Evolutionary conservation across 2,329 filamentous ascomycete genomes (phyloP).

Genomic region (Nemania diffusa): DNA sequence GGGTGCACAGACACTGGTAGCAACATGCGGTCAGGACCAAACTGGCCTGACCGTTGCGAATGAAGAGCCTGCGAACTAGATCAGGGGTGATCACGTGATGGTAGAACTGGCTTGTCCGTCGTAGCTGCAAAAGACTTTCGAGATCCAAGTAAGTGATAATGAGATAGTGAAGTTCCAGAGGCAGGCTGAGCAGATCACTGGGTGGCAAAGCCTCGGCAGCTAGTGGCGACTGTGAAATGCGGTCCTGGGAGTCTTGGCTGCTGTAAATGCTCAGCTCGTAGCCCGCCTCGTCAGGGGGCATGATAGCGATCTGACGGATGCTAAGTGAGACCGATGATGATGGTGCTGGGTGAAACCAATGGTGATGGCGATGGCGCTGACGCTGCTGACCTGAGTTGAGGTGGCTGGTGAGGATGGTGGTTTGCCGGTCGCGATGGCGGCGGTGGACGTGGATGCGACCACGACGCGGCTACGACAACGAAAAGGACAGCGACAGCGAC

Average conservation of each 20-base stretch:
- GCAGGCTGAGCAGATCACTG: slow-evolving; percentile 40
- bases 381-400: background rate
- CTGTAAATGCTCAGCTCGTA: slow-evolving; percentile 25
- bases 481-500: background rate
- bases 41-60: slow-evolving; percentile 34
- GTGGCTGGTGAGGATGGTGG: background rate
- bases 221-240: slow-evolving; percentile 9
- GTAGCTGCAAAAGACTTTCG: slow-evolving; percentile 41
- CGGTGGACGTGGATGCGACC: background rate
- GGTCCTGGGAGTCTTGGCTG: slow-evolving; percentile 17
- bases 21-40: slow-evolving; percentile 42
- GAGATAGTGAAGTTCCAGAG: slow-evolving; percentile 46
- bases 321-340: slow-evolving; percentile 1
- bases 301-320: slow-evolving; percentile 29
- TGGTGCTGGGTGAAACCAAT: slow-evolving; percentile 2
- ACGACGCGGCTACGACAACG: background rate
- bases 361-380: slow-evolving; percentile 5
- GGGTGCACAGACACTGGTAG: slow-evolving; percentile 44
- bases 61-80: slow-evolving; percentile 42
- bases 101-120: slow-evolving; percentile 41
- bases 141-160: slow-evolving; percentile 45
- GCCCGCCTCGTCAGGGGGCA: slow-evolving; percentile 33
- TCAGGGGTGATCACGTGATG: slow-evolving; percentile 45
- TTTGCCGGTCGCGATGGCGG: background rate
- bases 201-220: slow-evolving; percentile 2